phyloP scores from a whole-genome alignment of 2,329 filamentous ascomycete species.

The Gremmenia infestans region DNA sequence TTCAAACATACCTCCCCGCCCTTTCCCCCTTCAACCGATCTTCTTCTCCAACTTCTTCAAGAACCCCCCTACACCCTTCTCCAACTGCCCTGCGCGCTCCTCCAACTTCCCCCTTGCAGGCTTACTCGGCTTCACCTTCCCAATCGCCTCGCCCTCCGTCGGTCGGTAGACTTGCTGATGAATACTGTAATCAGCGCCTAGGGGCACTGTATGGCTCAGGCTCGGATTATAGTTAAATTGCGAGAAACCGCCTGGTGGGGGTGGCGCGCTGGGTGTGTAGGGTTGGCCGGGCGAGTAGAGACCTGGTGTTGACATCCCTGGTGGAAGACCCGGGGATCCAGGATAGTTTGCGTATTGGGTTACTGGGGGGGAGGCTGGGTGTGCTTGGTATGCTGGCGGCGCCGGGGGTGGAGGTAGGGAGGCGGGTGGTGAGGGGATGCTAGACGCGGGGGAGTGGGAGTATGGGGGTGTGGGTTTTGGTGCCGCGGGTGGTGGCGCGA shows the following conservation, averaged over 20 bases:
- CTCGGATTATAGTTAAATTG: conserved; percentile 45
- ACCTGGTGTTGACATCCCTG: conserved; percentile 35
- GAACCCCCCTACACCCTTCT: conserved; percentile 66
- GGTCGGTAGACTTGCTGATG: conserved; percentile 69
- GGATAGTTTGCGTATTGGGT: conserved; percentile 44
- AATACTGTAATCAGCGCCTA: conserved; percentile 47
- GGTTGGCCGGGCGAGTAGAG: conserved; percentile 16
- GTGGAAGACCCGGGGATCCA: conserved; percentile 8
- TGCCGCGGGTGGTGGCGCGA: conserved; percentile 24
- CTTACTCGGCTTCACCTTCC: conserved; percentile 34
- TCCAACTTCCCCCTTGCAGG: conserved; percentile 54
- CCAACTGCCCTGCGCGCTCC: conserved; percentile 59
- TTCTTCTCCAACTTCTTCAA: conserved; percentile 76
- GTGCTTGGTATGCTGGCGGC: conserved; percentile 16
- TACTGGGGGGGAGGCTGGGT: conserved; percentile 16
- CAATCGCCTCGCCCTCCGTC: conserved; percentile 53
- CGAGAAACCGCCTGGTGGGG: conserved; percentile 51
- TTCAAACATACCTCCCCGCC: background rate
- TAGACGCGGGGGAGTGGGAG: conserved; percentile 8
- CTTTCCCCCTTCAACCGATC: conserved; percentile 23
- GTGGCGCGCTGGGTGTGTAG: conserved; percentile 17
- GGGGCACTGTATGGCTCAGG: conserved; percentile 29
- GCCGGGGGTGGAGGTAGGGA: conserved; percentile 11
- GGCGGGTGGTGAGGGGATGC: background rate
- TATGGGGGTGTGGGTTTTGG: conserved; percentile 4